Evolutionary conservation across 306 rosid genomes (phyloP).

Genomic region (Ormosia emarginata): DNA sequence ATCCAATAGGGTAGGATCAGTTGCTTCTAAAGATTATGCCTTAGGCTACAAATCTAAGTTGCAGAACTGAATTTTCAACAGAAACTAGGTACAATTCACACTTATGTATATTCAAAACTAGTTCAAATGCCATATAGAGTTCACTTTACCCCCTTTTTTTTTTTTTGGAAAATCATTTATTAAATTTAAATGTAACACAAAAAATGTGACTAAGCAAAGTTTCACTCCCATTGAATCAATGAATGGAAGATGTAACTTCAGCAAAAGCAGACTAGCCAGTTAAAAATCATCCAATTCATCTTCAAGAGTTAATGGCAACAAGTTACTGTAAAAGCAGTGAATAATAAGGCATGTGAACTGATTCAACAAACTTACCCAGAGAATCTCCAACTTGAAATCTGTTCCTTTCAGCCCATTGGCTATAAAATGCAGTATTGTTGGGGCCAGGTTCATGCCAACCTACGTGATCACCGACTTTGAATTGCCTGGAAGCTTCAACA

Average conservation of each 20-base stretch:
- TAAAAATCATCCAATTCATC: neutral
- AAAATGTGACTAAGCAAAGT: neutral
- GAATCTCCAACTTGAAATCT: constrained; percentile 80
- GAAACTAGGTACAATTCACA: too few species aligned
- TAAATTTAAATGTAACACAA: neutral
- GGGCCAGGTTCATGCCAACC: constrained; percentile 65
- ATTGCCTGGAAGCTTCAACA: constrained; percentile 41
- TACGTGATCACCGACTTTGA: constrained; percentile 63
- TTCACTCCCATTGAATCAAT: neutral
- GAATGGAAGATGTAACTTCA: neutral
- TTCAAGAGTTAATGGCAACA: neutral
- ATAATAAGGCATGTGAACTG: neutral
- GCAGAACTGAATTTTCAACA: neutral
- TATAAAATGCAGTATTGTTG: constrained; percentile 38
- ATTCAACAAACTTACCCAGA: constrained; percentile 45
- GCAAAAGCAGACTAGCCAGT: neutral
- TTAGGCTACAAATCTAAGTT: neutral
- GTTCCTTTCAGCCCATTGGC: constrained; percentile 61
- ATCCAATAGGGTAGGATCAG: too few species aligned
- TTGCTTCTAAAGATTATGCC: too few species aligned
- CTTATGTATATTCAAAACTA: neutral
- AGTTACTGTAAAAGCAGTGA: neutral
- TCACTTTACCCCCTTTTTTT: neutral
- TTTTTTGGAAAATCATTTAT: neutral
- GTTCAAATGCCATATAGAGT: neutral